These are phyloP conservation scores for Paracamarosporium sp. DNA, from an alignment of 2,329 filamentous ascomycete species.

Conservation along the genomic window DNA sequence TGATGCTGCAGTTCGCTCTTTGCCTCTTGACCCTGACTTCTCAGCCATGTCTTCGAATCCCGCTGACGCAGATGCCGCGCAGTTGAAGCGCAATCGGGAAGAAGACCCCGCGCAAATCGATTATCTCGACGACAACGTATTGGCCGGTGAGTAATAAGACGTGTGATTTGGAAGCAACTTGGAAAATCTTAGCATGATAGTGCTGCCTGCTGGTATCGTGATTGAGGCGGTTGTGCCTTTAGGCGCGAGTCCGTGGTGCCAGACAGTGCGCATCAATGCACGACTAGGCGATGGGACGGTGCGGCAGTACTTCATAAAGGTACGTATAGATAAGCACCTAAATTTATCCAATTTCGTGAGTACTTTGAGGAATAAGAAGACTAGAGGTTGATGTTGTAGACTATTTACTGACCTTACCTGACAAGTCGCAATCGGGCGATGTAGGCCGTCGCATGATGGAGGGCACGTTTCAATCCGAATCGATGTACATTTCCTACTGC, in stretches of 20 bases:
- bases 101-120: constrained; percentile 10
- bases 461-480: constrained; percentile 11
- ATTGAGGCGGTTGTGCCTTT: constrained; percentile 3
- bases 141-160: constrained; percentile 13
- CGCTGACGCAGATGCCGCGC: constrained; percentile 10
- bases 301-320: constrained; percentile 15
- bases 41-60: not conserved
- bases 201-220: not conserved
- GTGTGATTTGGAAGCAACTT: not conserved
- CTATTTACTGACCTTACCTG: not conserved
- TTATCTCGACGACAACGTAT: constrained; percentile 10
- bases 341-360: not conserved
- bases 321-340: not conserved
- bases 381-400: too few species aligned
- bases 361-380: too few species aligned
- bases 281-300: not conserved
- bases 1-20: too few species aligned
- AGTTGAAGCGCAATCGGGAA: constrained; percentile 10
- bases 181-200: not conserved
- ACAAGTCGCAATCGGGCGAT: constrained; percentile 8
- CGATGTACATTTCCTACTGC: constrained; percentile 6
- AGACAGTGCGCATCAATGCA: constrained; percentile 13
- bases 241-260: not conserved
- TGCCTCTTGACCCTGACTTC: too few species aligned
- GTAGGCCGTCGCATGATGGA: constrained; percentile 13